Evolutionary conservation across 2,329 filamentous ascomycete species (phyloP).

Genomic region (Neoarthrinium moseri): DNA sequence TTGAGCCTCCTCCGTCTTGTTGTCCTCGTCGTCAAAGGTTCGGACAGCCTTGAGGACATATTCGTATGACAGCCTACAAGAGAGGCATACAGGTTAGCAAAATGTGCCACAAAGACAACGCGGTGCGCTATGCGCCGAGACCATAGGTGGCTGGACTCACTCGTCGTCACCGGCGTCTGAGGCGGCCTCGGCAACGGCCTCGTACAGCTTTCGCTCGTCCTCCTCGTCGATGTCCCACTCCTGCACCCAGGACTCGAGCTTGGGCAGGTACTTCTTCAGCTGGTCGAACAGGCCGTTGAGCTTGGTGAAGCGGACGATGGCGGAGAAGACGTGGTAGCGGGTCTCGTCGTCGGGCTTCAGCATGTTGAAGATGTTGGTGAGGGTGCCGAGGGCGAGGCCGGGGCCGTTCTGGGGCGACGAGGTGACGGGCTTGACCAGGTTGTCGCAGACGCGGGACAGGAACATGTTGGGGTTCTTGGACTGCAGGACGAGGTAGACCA

Average conservation of each 20-base stretch:
- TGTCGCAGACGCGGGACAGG: constrained; percentile 83
- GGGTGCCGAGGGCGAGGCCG: constrained; percentile 81
- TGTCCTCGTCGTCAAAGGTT: constrained; percentile 58
- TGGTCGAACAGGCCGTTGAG: constrained; percentile 75
- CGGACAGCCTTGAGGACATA: constrained; percentile 63
- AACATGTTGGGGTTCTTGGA: constrained; percentile 82
- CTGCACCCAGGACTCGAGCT: constrained; percentile 77
- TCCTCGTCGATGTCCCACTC: constrained; percentile 82
- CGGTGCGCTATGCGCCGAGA: too few species aligned
- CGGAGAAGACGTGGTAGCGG: constrained; percentile 86
- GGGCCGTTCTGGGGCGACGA: constrained; percentile 83
- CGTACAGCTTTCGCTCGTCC: constrained; percentile 80
- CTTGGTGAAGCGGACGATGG: constrained; percentile 82
- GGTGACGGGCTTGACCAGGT: constrained; percentile 82
- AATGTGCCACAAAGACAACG: neutral
- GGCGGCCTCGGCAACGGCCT: constrained; percentile 79
- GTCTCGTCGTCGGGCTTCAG: constrained; percentile 73
- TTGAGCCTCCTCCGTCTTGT: constrained; percentile 60
- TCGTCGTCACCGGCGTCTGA: constrained; percentile 74
- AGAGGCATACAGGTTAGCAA: neutral
- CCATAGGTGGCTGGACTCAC: constrained; percentile 44
- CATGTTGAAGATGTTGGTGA: constrained; percentile 97
- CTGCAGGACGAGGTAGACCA: constrained; percentile 89
- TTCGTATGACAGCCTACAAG: constrained; percentile 58
- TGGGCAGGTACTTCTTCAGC: constrained; percentile 78